Evolutionary conservation across 352 stramenopile species (phyloP).

Genomic region (Poterioochromonas sp.): DNA sequence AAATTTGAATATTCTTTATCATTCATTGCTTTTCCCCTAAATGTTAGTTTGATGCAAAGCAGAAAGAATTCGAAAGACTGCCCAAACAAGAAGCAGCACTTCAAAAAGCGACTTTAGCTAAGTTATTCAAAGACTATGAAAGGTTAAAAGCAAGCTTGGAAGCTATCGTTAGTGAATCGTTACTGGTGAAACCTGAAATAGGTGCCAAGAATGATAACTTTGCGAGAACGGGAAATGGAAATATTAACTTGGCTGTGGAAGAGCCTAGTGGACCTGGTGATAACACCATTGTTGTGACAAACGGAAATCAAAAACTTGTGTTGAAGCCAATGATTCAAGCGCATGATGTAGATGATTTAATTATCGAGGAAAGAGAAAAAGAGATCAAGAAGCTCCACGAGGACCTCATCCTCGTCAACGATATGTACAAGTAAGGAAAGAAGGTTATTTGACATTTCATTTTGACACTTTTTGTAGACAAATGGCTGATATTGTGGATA

Average conservation of each 20-base stretch:
- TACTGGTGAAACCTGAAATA: not conserved
- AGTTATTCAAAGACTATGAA: constrained; percentile 5
- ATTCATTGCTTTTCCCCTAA: not conserved
- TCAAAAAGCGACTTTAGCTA: not conserved
- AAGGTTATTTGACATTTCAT: not conserved
- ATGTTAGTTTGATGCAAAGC: not conserved
- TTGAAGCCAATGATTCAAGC: not conserved
- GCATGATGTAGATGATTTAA: constrained; percentile 1
- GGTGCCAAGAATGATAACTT: not conserved
- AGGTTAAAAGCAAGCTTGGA: not conserved
- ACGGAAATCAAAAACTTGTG: not conserved
- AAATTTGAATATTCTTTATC: too few relatives aligned
- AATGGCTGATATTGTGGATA: constrained; percentile 10
- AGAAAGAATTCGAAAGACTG: not conserved
- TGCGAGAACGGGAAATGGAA: not conserved
- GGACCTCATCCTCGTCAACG: not conserved
- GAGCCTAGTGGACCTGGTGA: not conserved
- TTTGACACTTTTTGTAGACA: not conserved
- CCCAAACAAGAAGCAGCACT: too few relatives aligned
- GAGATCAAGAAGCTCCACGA: constrained; percentile 24
- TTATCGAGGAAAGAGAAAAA: constrained; percentile 19
- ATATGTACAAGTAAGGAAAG: constrained; percentile 21
- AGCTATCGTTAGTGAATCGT: not conserved
- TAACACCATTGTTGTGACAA: not conserved
- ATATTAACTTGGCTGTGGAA: not conserved